Base-by-base conservation (phyloP, 768 basidiomycete species). In the Lentinus brumalis region DNA sequence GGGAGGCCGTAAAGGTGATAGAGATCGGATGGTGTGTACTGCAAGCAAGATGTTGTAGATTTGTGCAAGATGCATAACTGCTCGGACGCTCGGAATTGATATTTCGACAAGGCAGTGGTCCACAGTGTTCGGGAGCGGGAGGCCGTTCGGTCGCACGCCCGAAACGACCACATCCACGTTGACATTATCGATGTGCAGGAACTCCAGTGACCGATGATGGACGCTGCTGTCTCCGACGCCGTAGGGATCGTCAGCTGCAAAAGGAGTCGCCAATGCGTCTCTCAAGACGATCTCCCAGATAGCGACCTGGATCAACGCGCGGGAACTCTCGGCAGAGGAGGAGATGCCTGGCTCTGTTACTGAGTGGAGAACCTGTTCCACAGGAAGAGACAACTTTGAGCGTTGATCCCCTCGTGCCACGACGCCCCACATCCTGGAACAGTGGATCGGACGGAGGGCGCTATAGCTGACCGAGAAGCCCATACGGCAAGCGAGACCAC, bases 41-140 rank as follows among this genome's bases (percentile, higher is more conserved):
- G 87, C 90, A 50, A 93, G 80, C 45, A 94, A 76, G 15, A 78
- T 66, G 66, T 85, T 87, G 70, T 95, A 95, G 32, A 88, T 76
- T 69, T 89, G 86, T 15, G 84, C 82, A 56, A 92, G 73, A 66
- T 85, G 82, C 60, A 92, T 78, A 46, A 76, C 76, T 6, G 78
- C 77, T 39, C 79, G 77, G 32, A 87, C 71, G 53, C 80, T 78
- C 15, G 87, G 84, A 18, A 90, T 73, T n/a, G 75, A 67, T 14
- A 86, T 69, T 1, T 78, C 74, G 21, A 84, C 66, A 4, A 82
- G 77, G 55, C 80, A 83, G 11, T 78, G 72, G 59, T 86, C 82
- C 50, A 66, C 52, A 10, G 61, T 26, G 8, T 57, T 66, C 0
- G 62, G 55, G 1, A 54, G 49, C 15, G 65, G 55, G 3, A 53